phyloP scores from a whole-genome alignment of 345 rosid genomes.

The Limnanthes douglasii region DNA sequence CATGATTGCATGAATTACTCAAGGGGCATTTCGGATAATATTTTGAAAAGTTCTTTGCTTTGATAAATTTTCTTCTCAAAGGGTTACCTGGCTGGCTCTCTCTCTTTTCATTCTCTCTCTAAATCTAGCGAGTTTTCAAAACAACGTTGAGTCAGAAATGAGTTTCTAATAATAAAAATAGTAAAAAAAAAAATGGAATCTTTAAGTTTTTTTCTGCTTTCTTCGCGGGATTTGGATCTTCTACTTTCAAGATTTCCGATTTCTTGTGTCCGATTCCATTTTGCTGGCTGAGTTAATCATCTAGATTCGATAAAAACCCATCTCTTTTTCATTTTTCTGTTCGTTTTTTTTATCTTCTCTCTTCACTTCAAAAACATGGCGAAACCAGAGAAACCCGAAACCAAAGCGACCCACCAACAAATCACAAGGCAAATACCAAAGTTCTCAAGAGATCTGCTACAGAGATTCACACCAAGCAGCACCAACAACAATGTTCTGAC shows the following conservation, averaged over 20 bases:
- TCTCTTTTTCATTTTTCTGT: not conserved
- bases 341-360: not conserved
- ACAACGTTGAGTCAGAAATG: slow-evolving; percentile 7
- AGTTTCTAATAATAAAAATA: not conserved
- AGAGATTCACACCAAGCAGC: slow-evolving; percentile 22
- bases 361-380: slow-evolving; percentile 11
- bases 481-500: slow-evolving; percentile 10
- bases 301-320: not conserved
- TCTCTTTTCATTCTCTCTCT: slow-evolving; percentile 4
- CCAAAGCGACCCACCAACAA: slow-evolving; percentile 13
- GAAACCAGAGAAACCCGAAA: slow-evolving; percentile 14
- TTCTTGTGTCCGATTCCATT: not conserved
- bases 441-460: slow-evolving; percentile 22
- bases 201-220: slow-evolving; percentile 7
- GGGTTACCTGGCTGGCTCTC: too few species aligned
- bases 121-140: slow-evolving; percentile 7
- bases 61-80: too few species aligned
- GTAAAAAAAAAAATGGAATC: slow-evolving; percentile 7
- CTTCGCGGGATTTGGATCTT: slow-evolving; percentile 8
- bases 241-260: slow-evolving; percentile 2
- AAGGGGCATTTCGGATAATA: too few species aligned
- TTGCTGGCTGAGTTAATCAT: too few species aligned
- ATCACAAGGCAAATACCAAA: slow-evolving; percentile 8
- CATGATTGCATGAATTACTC: too few species aligned
- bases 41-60: too few species aligned